Base-by-base conservation (phyloP, 257 asterid genomes). In the Linaria vulgaris region DNA sequence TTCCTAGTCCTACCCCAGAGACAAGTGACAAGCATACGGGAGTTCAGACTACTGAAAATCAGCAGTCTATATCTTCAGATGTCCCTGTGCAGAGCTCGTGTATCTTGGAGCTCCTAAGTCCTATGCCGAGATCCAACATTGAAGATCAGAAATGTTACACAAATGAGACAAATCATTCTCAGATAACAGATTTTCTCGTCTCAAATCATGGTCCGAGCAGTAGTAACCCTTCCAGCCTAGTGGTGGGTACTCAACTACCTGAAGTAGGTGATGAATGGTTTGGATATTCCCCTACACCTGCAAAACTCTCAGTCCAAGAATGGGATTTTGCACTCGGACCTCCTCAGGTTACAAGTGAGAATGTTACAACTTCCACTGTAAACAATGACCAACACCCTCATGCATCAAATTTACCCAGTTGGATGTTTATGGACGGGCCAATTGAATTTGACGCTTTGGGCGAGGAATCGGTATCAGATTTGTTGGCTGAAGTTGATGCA, bases 401-500 rank as follows among this genome's bases (percentile, higher is more conserved):
- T 80, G 63, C 27, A 76, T 71, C 25, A 34, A 64, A 45, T 53
- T 77, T 34, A 34, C 10, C 41, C 41, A 34, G 10, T 54, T 85
- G 96, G 95, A 82, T 78, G 62, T 54, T 78, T 15, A 72, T 69
- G 44, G 63, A 70, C 19, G 94, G 72, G 74, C 85, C 87, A 5
- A 85, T 88, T 44, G 96, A 83, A 72, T 80, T 88, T 25, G 85
- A 74, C 39, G 84, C 88, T 51, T 64, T 88, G 70, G 96, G 84
- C 24, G 96, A 88, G 78, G 95, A 88, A 37, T 83, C 89, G 0
- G 88, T 88, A 15, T 88, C 96, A 0, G 96, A 85, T 71, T 76
- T 88, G 58, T 57, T 88, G 39, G 96, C 91, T 15, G 96, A 88
- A 78, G 96, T 83, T 12, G 96, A 78, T 67, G 96, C 96, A 19